Evolutionary conservation across 352 stramenopile species (phyloP), one percentile per base, ranked within the genome.

Genomic region (Phytophthora europaea): DNA sequence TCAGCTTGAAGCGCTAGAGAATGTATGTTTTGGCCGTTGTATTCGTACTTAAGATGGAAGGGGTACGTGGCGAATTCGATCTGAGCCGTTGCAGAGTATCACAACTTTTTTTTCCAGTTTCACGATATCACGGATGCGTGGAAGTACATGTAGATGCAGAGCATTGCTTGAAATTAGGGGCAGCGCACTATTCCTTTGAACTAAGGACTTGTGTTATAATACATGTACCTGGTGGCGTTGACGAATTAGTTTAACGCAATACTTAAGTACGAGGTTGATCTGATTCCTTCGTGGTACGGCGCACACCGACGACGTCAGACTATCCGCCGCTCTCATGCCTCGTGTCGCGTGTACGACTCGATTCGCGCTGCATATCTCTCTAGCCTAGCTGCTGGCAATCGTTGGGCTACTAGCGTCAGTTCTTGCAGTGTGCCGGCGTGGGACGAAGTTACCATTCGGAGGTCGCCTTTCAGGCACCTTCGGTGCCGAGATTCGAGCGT

Each of bases 311-410:
- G 33, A 51, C 40, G 62, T 59, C 53, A 18, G 52, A 74, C 54
- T 45, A 67, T 40, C 45, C 56, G 33, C 36, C 22, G 36, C 31
- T 23, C 34, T 54, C 53, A 68, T 36, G 20, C 15, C 54, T 81
- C 71, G 16, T 71, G 71, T 33, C 80, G 67, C 1, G 81, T 73
- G 71, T 88, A 85, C 13, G 85, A 90, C 31, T 83, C 51, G 36
- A 92, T 77, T 15, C 65, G 51, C 9, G 85, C 85, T 28, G 81
- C 85, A 31, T 92, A 91, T 43, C 71, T 78, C 54, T 80, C 67
- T 18, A 91, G 58, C 16, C 79, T 77, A 9, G 51, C 54, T 6
- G 47, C 1, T 15, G 76, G 54, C 22, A 92, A 47, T 20, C 80
- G 67, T 65, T 92, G 84, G 1, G 81, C 78, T 23, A 88, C 67